These are phyloP conservation scores for Fomitopsis serialis DNA, from an alignment of 768 basidiomycete genomes.

Conservation along the genomic window DNA sequence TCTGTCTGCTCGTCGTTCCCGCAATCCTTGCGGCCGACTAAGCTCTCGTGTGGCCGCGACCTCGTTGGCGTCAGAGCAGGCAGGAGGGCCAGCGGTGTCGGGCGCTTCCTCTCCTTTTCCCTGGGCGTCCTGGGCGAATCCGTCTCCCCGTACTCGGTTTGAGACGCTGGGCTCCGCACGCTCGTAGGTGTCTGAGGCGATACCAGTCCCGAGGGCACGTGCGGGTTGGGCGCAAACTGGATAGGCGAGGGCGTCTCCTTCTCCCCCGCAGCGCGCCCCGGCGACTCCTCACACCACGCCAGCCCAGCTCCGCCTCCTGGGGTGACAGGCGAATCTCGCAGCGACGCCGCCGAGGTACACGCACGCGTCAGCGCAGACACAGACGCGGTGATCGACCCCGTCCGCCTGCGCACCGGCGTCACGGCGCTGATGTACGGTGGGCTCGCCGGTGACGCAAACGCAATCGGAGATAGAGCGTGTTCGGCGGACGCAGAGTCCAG, in stretches of 20 bases:
- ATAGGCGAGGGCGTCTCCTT: background rate
- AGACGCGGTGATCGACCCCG: background rate
- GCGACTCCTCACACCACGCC: background rate
- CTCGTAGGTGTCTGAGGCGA: background rate
- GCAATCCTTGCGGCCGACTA: background rate
- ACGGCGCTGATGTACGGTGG: background rate
- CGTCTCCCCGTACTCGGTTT: background rate
- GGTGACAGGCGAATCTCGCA: background rate
- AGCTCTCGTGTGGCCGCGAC: background rate
- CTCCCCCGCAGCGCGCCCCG: background rate
- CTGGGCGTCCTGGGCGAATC: background rate
- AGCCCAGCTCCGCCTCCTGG: background rate
- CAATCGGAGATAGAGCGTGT: background rate
- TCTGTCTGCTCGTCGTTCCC: background rate
- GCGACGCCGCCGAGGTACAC: background rate
- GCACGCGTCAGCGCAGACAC: background rate
- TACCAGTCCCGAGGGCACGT: background rate
- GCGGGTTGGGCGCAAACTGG: conserved; percentile 1
- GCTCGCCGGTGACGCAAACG: background rate
- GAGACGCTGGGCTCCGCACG: background rate
- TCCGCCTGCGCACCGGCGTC: background rate
- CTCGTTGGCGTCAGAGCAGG: background rate
- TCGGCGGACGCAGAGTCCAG: background rate
- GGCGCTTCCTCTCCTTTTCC: background rate
- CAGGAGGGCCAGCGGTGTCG: background rate